phyloP scores from a whole-genome alignment of 1,284 basidiomycete genomes.

The Marasmius tenuissimus region DNA sequence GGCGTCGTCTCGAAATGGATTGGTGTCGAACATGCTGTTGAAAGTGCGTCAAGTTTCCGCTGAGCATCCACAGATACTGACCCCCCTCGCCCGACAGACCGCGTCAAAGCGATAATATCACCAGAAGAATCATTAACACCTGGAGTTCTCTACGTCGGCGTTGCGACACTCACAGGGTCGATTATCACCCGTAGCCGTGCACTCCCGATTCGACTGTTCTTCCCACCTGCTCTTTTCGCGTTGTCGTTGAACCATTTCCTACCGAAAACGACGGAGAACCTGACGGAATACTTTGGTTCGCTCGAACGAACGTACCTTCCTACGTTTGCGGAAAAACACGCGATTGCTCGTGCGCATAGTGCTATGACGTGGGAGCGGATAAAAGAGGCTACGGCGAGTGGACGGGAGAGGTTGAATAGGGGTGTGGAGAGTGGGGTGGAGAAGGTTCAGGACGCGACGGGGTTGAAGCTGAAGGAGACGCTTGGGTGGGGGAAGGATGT shows the following conservation, averaged over 20 bases:
- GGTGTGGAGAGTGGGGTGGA: constrained; percentile 53
- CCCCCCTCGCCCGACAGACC: constrained; percentile 42
- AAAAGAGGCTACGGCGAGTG: constrained; percentile 41
- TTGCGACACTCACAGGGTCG: constrained; percentile 85
- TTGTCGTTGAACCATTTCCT: constrained; percentile 77
- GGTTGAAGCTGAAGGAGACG: constrained; percentile 67
- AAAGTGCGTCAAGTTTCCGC: constrained; percentile 60
- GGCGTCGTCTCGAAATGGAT: constrained; percentile 78
- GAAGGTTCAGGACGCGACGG: constrained; percentile 67
- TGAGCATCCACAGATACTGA: neutral
- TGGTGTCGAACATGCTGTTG: constrained; percentile 76
- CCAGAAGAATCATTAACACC: constrained; percentile 83
- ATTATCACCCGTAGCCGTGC: constrained; percentile 80
- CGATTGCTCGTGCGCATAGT: constrained; percentile 62
- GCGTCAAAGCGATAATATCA: constrained; percentile 80
- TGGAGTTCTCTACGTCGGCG: constrained; percentile 83
- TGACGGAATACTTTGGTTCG: constrained; percentile 63
- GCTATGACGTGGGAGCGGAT: constrained; percentile 56
- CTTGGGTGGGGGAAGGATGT: constrained; percentile 41
- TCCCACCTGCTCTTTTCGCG: constrained; percentile 71
- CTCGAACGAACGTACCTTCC: constrained; percentile 76
- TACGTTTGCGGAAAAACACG: constrained; percentile 65
- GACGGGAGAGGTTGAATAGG: constrained; percentile 41
- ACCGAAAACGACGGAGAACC: constrained; percentile 72
- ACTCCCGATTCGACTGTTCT: constrained; percentile 62